Evolutionary conservation across 116 monocot species (phyloP), one percentile per base, ranked within the genome.

Genomic region (Posidonia oceanica): DNA sequence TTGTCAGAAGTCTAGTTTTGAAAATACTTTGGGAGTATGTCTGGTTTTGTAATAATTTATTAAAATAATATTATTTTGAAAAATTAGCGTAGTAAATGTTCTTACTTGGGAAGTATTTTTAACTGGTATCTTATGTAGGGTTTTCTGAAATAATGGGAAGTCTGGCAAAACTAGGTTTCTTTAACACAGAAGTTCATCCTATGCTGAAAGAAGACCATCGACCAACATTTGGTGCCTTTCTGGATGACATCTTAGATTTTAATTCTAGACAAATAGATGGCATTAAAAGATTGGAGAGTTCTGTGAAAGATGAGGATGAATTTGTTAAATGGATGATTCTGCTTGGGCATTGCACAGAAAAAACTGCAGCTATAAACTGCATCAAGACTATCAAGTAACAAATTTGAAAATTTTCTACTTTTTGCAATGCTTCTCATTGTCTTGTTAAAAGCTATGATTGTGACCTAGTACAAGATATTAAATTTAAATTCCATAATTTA

Each of bases 61-160:
- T n/a, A n/a, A n/a, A n/a, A n/a, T n/a, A n/a, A n/a, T n/a, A n/a
- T n/a, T n/a, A n/a, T n/a, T n/a, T n/a, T n/a, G n/a, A n/a, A n/a
- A n/a, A n/a, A n/a, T n/a, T n/a, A n/a, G n/a, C n/a, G 3, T 36
- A 39, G 17, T 40, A 41, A 54, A 51, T n/a, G 23, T 52, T 62
- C 62, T 48, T 62, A 37, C 36, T 29, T 14, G 7, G 23, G 23
- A 20, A 20, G 23, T 29, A 29, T 36, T 37, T 62, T 57, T 72
- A 52, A 52, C 3, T 67, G 6, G 52, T 68, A 21, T 58, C 17
- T 58, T 57, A 20, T 80, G 74, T 73, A 93, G 99, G 99, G 39
- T 99, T 93, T 74, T 78, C 90, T 74, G 86, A 90, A 75, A 84
- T 93, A 84, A 99, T 99, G 99, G 79, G 88, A 78, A 81, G 71